Percentiles rank a stretch among this genome's conserved stretches.
Conservation (phyloP, 2,329 filamentous ascomycete genomes). For the Xylaria sp. region DNA sequence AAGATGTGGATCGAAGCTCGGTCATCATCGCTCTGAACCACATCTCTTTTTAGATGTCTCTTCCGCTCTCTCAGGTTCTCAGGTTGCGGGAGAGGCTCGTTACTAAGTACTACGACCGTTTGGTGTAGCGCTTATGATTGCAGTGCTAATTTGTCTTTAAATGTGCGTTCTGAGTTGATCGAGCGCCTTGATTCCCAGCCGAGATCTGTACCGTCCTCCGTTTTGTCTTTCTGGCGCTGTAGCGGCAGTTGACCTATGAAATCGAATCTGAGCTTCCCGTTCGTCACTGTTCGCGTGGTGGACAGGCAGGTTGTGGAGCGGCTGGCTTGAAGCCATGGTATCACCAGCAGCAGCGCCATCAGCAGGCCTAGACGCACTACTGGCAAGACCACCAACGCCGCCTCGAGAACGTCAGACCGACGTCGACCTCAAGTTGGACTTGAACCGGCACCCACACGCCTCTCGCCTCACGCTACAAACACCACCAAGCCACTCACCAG, state of each 20-base stretch:
- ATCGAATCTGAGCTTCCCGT: constrained; percentile 30
- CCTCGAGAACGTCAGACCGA: constrained; percentile 65
- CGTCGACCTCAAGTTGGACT: constrained; percentile 52
- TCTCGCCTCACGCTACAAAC: constrained; percentile 59
- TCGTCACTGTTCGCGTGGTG: constrained; percentile 41
- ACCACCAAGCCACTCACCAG: constrained; percentile 63
- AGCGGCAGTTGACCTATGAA: constrained; percentile 39
- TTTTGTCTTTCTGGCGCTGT: constrained; percentile 20
- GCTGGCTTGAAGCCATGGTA: constrained; percentile 54
- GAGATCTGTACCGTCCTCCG: neutral
- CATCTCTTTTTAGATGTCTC: constrained; percentile 4
- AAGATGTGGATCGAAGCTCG: constrained; percentile 13
- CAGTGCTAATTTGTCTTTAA: constrained; percentile 7
- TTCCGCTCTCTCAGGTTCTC: neutral
- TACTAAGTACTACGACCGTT: constrained; percentile 1
- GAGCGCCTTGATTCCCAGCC: constrained; percentile 10
- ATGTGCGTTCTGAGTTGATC: neutral
- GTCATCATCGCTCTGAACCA: constrained; percentile 7
- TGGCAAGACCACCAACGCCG: constrained; percentile 73
- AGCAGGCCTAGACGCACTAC: constrained; percentile 63
- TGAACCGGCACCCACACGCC: constrained; percentile 55
- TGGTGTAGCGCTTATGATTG: constrained; percentile 4
- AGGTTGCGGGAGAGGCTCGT: neutral
- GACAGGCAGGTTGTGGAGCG: constrained; percentile 42
- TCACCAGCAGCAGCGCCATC: constrained; percentile 51